phyloP scores from a whole-genome alignment of 768 basidiomycete genomes.

The Kondoa subrosea region DNA sequence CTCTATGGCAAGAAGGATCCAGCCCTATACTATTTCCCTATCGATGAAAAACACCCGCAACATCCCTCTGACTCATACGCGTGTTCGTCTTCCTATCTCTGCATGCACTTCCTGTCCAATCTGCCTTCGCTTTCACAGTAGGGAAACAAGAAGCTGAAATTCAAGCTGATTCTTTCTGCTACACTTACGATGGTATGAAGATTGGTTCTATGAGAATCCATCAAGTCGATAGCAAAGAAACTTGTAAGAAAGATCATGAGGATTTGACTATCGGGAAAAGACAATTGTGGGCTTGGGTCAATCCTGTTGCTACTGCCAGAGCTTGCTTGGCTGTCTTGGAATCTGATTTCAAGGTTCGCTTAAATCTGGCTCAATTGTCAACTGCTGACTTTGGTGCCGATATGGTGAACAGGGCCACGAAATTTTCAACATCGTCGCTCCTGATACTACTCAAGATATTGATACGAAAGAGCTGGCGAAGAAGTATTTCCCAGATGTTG shows the following conservation, averaged over 20 bases:
- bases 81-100: too few relatives aligned
- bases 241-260: background rate
- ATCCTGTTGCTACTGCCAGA: background rate
- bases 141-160: background rate
- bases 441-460: background rate
- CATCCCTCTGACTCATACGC: background rate
- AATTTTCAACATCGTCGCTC: background rate
- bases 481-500: background rate
- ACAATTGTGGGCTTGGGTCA: background rate
- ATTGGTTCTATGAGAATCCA: background rate
- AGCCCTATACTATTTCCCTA: background rate
- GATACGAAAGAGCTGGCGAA: background rate
- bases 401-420: too few relatives aligned
- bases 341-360: background rate
- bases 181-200: background rate
- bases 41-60: background rate
- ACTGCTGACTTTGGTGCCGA: too few relatives aligned
- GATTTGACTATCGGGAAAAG: background rate
- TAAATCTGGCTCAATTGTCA: too few relatives aligned
- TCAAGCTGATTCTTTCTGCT: background rate
- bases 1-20: background rate
- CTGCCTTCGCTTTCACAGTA: too few relatives aligned
- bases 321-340: background rate
- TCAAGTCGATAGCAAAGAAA: background rate
- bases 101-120: too few relatives aligned